Conservation (phyloP, 805 yeast species). For the Komagataella phaffii region DNA sequence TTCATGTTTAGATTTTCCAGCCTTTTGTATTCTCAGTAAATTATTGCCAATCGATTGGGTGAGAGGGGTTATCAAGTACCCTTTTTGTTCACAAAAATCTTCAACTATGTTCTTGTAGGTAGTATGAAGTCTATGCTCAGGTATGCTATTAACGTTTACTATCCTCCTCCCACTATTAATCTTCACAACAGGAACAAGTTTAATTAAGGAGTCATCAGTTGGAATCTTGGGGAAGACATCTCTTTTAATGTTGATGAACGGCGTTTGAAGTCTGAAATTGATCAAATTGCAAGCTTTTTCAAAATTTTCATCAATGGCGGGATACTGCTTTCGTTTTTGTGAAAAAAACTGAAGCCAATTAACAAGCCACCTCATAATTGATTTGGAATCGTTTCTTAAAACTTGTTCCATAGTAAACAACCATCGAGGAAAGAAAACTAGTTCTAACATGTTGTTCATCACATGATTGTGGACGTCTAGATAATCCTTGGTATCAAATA, state of each 20-base stretch:
- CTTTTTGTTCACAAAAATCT: constrained; percentile 39
- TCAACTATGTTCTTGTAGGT: constrained; percentile 57
- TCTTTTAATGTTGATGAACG: not conserved
- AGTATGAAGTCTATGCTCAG: constrained; percentile 21
- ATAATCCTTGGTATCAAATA: not conserved
- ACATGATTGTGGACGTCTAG: not conserved
- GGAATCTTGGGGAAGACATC: not conserved
- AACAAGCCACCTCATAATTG: not conserved
- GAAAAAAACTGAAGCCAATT: not conserved
- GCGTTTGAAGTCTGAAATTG: not conserved
- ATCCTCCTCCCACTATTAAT: not conserved
- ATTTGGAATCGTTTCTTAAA: not conserved
- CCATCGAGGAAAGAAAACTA: not conserved
- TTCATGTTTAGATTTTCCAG: not conserved
- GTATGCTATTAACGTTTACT: constrained; percentile 18
- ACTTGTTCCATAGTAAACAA: not conserved
- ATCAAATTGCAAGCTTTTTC: not conserved
- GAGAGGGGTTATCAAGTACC: constrained; percentile 26
- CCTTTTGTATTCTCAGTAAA: constrained; percentile 5
- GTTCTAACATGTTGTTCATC: not conserved
- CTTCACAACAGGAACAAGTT: not conserved
- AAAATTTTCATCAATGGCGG: not conserved
- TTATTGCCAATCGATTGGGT: constrained; percentile 20
- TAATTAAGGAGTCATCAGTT: not conserved
- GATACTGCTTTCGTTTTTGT: not conserved